phyloP scores from a whole-genome alignment of 2,329 filamentous ascomycete species.

The Cordyceps militaris region DNA sequence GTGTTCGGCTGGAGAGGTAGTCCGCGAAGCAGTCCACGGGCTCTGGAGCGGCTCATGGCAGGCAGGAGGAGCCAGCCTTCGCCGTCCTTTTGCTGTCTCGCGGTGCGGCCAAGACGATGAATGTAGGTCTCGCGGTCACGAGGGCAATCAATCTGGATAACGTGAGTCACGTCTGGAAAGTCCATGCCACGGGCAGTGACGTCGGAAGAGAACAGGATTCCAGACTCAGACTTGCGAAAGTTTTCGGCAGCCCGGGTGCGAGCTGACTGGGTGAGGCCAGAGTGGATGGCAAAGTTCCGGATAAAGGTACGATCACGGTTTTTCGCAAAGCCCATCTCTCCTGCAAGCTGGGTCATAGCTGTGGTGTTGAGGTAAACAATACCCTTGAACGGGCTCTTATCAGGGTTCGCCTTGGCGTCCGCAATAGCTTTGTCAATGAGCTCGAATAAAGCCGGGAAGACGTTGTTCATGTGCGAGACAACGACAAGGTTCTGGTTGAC shows the following conservation, averaged over 20 bases:
- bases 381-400: slow-evolving; percentile 73
- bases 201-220: slow-evolving; percentile 68
- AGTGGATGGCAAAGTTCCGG: slow-evolving; percentile 60
- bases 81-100: slow-evolving; percentile 65
- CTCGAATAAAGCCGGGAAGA: slow-evolving; percentile 70
- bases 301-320: slow-evolving; percentile 31
- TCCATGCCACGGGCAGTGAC: slow-evolving; percentile 80
- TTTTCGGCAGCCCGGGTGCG: slow-evolving; percentile 63
- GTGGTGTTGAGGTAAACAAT: slow-evolving; percentile 87
- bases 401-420: slow-evolving; percentile 32
- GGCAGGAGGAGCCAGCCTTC: slow-evolving; percentile 62
- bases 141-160: slow-evolving; percentile 64
- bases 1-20: slow-evolving; percentile 54
- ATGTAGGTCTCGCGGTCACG: slow-evolving; percentile 64
- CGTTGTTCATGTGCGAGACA: slow-evolving; percentile 64
- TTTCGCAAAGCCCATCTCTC: slow-evolving; percentile 38
- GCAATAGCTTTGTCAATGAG: slow-evolving; percentile 57
- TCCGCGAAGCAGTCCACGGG: slow-evolving; percentile 45
- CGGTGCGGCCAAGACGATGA: slow-evolving; percentile 70
- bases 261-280: slow-evolving; percentile 61
- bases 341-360: slow-evolving; percentile 59
- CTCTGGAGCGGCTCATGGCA: slow-evolving; percentile 41
- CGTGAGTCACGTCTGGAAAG: slow-evolving; percentile 73
- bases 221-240: slow-evolving; percentile 61
- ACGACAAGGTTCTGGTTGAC: slow-evolving; percentile 74